Conservation (phyloP, 805 yeast species). For the Nakazawaea anatomiae region DNA sequence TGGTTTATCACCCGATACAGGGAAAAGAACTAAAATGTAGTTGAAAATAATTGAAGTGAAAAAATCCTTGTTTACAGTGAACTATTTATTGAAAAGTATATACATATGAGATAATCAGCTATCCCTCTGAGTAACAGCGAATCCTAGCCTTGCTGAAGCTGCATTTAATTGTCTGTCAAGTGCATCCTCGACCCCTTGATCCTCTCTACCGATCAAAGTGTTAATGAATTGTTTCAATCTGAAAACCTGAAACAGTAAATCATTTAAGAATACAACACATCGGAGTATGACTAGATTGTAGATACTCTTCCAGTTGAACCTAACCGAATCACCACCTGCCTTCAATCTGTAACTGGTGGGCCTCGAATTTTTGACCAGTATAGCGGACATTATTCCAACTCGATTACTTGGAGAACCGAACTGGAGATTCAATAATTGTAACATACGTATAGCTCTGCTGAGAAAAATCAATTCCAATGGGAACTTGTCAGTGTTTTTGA, state of each 20-base stretch:
- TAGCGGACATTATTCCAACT: slow-evolving; percentile 52
- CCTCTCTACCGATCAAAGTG: slow-evolving; percentile 13
- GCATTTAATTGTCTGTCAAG: slow-evolving; percentile 37
- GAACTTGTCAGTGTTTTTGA: slow-evolving; percentile 57
- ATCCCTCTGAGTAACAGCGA: slow-evolving; percentile 15
- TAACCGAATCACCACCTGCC: slow-evolving; percentile 6
- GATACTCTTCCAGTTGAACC: slow-evolving; percentile 7
- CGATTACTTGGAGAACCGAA: slow-evolving; percentile 75
- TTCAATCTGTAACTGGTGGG: slow-evolving; percentile 9
- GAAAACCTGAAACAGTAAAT: slow-evolving; percentile 18
- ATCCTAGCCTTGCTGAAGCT: slow-evolving; percentile 37
- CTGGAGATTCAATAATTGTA: slow-evolving; percentile 60
- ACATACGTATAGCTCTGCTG: slow-evolving; percentile 67
- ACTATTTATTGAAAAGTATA: no score
- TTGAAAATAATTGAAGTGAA: no score
- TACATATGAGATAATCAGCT: no score
- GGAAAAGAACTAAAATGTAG: no score
- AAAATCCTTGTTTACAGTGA: no score
- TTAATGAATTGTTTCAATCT: slow-evolving; percentile 11
- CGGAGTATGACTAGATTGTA: slow-evolving; percentile 18
- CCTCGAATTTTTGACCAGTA: slow-evolving; percentile 32
- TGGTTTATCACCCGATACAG: no score
- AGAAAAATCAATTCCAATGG: slow-evolving; percentile 63
- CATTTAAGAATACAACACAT: slow-evolving; percentile 23
- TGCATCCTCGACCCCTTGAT: slow-evolving; percentile 36